These are phyloP conservation scores for Talaromyces sp. DNA, from an alignment of 2,329 filamentous ascomycete genomes.

Conservation along the genomic window DNA sequence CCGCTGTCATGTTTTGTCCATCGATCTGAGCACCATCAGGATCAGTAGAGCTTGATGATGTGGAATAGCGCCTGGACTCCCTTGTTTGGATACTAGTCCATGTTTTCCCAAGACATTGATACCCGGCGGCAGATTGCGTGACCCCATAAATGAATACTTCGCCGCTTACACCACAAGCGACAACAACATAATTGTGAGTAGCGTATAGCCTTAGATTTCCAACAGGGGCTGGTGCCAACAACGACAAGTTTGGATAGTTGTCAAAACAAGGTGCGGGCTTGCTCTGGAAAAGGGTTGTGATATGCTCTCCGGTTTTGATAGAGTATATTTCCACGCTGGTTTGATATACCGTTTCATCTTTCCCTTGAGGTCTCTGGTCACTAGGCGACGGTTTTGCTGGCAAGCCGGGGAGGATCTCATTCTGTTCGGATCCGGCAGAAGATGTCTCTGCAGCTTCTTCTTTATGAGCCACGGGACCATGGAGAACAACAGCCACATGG, in stretches of 20 bases:
- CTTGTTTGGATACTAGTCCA: slow-evolving; percentile 76
- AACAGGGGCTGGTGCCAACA: slow-evolving; percentile 62
- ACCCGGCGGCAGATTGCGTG: slow-evolving; percentile 29
- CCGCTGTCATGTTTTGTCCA: slow-evolving; percentile 25
- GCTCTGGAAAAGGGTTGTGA: slow-evolving; percentile 71
- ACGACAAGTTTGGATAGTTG: slow-evolving; percentile 55
- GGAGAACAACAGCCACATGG: slow-evolving; percentile 71
- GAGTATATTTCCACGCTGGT: slow-evolving; percentile 89
- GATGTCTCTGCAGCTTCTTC: slow-evolving; percentile 33
- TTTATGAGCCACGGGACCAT: slow-evolving; percentile 63
- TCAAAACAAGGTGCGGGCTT: slow-evolving; percentile 56
- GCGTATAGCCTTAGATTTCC: slow-evolving; percentile 71
- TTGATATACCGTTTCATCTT: slow-evolving; percentile 55
- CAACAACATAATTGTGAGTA: slow-evolving; percentile 63
- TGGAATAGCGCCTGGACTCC: slow-evolving; percentile 41
- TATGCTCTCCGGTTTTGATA: slow-evolving; percentile 63
- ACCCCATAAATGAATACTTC: slow-evolving; percentile 74
- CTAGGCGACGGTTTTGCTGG: slow-evolving; percentile 20
- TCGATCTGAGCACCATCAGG: slow-evolving; percentile 40
- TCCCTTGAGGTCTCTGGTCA: slow-evolving; percentile 21
- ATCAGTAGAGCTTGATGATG: slow-evolving; percentile 43
- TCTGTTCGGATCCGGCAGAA: slow-evolving; percentile 31
- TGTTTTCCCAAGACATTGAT: slow-evolving; percentile 74
- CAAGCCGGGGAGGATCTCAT: slow-evolving; percentile 29
- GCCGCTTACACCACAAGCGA: slow-evolving; percentile 77